Percentiles rank a stretch among this genome's conserved stretches.
phyloP scores from a whole-genome alignment of 495 filamentous ascomycete species.

The Penicillium steckii region DNA sequence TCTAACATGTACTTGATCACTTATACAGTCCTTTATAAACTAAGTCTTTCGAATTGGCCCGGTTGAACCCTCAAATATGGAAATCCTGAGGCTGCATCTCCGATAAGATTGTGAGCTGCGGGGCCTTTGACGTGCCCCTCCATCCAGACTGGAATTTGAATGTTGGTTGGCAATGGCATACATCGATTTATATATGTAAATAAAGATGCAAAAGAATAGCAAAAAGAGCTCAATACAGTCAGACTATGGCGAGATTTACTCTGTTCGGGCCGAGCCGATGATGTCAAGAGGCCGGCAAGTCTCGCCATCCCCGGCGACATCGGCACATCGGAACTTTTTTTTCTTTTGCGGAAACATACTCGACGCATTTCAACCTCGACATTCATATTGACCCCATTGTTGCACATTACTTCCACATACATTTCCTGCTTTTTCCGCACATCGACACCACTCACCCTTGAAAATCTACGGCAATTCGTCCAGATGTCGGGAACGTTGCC shows the following conservation, averaged over 20 bases:
- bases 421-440: neutral
- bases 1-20: too few species aligned
- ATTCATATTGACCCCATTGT: neutral
- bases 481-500: conserved; percentile 26
- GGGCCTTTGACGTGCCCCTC: neutral
- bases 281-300: conserved; percentile 32
- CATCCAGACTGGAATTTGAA: too few species aligned
- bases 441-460: neutral
- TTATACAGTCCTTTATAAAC: too few species aligned
- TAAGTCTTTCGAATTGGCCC: too few species aligned
- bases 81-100: too few species aligned
- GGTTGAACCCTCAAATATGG: too few species aligned
- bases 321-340: conserved; percentile 23
- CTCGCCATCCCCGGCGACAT: conserved; percentile 29
- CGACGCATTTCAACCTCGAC: neutral
- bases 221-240: neutral
- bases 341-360: neutral
- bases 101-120: conserved; percentile 4
- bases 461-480: neutral
- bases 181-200: too few species aligned
- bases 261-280: conserved; percentile 12
- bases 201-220: neutral
- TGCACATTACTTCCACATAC: neutral
- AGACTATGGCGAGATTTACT: neutral
- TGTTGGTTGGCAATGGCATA: too few species aligned